Base-by-base conservation (phyloP, 495 filamentous ascomycete genomes). In the Parathielavia appendiculata region DNA sequence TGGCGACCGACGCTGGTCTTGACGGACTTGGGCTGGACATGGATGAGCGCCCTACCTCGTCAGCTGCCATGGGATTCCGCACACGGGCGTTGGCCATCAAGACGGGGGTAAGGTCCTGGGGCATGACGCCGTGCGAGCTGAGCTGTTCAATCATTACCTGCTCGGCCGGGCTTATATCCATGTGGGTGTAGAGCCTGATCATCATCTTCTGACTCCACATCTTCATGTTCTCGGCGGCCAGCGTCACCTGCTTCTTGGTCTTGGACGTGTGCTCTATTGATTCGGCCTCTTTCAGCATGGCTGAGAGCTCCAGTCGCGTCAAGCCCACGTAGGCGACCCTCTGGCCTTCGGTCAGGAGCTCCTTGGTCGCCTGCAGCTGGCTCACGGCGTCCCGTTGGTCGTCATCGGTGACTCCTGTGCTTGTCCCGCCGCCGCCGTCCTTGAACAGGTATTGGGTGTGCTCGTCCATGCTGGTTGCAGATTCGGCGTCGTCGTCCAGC, bases 141-240 rank as follows among this genome's bases (percentile, higher is more conserved):
- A 99, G 76, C 71, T 99, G 95, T 71, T 99, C 93, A 62, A 99
- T 97, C 93, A 99, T 99, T 65, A 99, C 76, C 75, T 99, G 93
- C 76, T 99, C 93, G 55, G 79, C 81, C 22, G 87, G 69, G 65
- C 85, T 88, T 64, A 99, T 91, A 54, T 99, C 93, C 93, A 99
- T 97, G 73, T 99, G 93, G 19, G 80, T 74, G 71, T 97, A 97
- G 36, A 99, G 66, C 56, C 91, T 83, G 13, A 95, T 81, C 90
- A 97, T 97, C 78, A 96, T 95, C 72, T 91, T 91, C 67, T 97
- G 95, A 52, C 88, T 85, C 92, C 92, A 99, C 86, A 95, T 97
- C 70, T 86, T 87, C 78, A 88, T 86, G 40, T 82, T 80, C 73
- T 97, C 93, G 11, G 82, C 72, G 1, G 86, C 83, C 51, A 86